These are phyloP conservation scores for Axilococcus clingmanii DNA, from an alignment of 139 green algal species.

Conservation along the genomic window DNA sequence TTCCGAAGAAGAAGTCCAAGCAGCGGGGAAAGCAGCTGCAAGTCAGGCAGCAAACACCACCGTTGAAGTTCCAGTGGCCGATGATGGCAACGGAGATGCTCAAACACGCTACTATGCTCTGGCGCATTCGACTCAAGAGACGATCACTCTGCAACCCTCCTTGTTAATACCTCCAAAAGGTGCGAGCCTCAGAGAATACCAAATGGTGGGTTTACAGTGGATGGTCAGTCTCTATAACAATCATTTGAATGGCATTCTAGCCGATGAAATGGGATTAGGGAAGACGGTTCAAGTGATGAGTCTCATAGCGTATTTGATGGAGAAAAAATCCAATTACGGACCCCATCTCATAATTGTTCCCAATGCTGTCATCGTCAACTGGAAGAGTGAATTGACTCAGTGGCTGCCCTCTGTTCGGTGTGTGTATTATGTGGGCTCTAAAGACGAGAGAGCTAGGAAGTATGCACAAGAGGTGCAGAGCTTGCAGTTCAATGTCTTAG, in stretches of 20 bases:
- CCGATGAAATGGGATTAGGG: conserved; percentile 86
- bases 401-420: conserved; percentile 76
- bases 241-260: conserved; percentile 93
- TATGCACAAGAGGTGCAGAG: conserved; percentile 46
- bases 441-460: conserved; percentile 64
- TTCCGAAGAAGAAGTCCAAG: conserved; percentile 64
- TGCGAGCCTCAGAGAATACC: conserved; percentile 81
- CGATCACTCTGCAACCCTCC: conserved; percentile 53
- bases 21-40: conserved; percentile 34
- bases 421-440: conserved; percentile 64
- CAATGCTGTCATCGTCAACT: conserved; percentile 97
- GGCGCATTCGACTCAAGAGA: conserved; percentile 42
- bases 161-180: conserved; percentile 49
- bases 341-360: conserved; percentile 97
- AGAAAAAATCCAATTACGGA: conserved; percentile 88
- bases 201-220: conserved; percentile 91
- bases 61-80: conserved; percentile 16
- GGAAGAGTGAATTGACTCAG: conserved; percentile 79
- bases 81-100: conserved; percentile 28
- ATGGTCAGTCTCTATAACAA: conserved; percentile 97
- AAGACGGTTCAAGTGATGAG: conserved; percentile 96
- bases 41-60: conserved; percentile 35
- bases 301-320: conserved; percentile 89
- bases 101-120: conserved; percentile 59
- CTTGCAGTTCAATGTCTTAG: conserved; percentile 91